phyloP scores from a whole-genome alignment of 2,329 filamentous ascomycete genomes.

The Pseudopyricularia cyperi region DNA sequence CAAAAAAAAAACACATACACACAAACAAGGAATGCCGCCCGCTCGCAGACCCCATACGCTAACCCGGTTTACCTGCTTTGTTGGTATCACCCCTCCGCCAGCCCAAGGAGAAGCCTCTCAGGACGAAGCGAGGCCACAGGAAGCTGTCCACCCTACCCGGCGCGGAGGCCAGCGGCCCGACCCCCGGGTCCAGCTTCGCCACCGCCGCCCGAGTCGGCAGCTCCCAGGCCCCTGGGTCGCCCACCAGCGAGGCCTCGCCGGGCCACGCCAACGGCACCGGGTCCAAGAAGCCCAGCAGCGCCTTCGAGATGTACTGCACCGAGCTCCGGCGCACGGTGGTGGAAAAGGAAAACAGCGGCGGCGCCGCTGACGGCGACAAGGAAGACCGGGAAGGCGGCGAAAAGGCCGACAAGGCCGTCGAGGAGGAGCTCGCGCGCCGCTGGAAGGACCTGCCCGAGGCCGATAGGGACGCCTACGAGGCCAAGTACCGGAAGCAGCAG shows the following conservation, averaged over 20 bases:
- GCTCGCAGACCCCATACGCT: too few relatives aligned
- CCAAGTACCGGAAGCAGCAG: conserved; percentile 27
- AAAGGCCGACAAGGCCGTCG: conserved; percentile 20
- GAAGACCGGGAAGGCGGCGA: not conserved
- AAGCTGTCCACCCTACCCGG: conserved; percentile 40
- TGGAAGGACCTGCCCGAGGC: conserved; percentile 40
- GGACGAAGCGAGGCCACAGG: conserved; percentile 59
- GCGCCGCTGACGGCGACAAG: conserved; percentile 17
- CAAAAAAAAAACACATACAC: not conserved
- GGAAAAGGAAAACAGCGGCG: conserved; percentile 26
- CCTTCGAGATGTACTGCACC: conserved; percentile 42
- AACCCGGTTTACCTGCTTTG: too few relatives aligned
- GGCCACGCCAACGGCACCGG: conserved; percentile 32
- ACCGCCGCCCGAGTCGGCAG: conserved; percentile 16
- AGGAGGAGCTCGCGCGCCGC: conserved; percentile 39
- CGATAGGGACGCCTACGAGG: conserved; percentile 35
- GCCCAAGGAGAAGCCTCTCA: conserved; percentile 68
- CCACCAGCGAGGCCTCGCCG: conserved; percentile 34
- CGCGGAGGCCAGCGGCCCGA: conserved; percentile 20
- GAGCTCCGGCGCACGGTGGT: conserved; percentile 32
- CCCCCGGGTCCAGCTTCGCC: conserved; percentile 27
- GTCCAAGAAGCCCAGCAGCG: conserved; percentile 29
- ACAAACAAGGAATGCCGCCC: too few relatives aligned
- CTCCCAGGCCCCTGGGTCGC: conserved; percentile 28
- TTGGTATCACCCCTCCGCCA: conserved; percentile 17